A percentile compares a stretch with the other conserved stretches of the same genome.
Evolutionary conservation across 2,329 filamentous ascomycete genomes (phyloP).

Genomic region (Fusarium brevicatenulatum): DNA sequence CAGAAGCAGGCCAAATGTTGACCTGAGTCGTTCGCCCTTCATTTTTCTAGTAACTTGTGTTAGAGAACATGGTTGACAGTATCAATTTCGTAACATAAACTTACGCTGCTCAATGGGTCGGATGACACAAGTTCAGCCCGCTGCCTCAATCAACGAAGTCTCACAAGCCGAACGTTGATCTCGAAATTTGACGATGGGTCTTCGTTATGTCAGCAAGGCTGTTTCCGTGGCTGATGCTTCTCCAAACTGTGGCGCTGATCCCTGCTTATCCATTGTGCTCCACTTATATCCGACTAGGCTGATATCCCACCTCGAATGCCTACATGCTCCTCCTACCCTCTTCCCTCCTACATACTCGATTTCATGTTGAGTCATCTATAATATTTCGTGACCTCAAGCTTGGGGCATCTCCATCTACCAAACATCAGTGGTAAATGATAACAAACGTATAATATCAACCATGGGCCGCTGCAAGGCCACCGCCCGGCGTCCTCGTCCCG

Average conservation of each 20-base stretch:
- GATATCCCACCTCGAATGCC: constrained; percentile 28
- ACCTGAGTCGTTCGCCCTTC: constrained; percentile 48
- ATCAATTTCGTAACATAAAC: background rate
- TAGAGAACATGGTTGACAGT: background rate
- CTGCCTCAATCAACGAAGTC: constrained; percentile 33
- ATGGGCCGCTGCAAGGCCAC: constrained; percentile 31
- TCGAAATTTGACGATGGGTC: constrained; percentile 46
- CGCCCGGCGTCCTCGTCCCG: constrained; percentile 2
- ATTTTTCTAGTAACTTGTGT: constrained; percentile 41
- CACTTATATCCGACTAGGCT: constrained; percentile 38
- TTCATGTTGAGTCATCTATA: constrained; percentile 7
- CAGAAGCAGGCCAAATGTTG: constrained; percentile 47
- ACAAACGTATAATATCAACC: background rate
- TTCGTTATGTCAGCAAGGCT: constrained; percentile 50
- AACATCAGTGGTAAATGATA: background rate
- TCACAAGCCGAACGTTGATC: constrained; percentile 34
- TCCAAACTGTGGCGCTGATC: constrained; percentile 24
- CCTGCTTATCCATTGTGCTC: constrained; percentile 10
- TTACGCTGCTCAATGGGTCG: constrained; percentile 37
- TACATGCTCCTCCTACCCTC: constrained; percentile 26
- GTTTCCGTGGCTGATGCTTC: background rate
- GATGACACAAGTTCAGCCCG: constrained; percentile 35
- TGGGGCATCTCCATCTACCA: background rate
- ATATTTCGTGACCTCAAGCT: background rate
- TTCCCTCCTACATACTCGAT: constrained; percentile 30